phyloP scores from a whole-genome alignment of 2,329 filamentous ascomycete species.

The Xylariaceae sp. region DNA sequence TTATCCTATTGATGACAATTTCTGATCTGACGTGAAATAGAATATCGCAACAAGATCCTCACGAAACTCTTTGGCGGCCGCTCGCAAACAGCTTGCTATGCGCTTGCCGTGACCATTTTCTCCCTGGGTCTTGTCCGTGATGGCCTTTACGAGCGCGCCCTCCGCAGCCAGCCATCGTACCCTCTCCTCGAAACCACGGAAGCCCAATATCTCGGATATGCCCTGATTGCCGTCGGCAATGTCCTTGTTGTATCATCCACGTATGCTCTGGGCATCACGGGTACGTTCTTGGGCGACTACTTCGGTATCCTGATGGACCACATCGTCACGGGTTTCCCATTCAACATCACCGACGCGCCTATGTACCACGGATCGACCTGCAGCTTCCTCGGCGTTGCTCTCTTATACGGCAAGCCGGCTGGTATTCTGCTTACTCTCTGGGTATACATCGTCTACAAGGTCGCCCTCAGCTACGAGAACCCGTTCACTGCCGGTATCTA shows the following conservation, averaged over 20 bases:
- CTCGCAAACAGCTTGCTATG: conserved; percentile 78
- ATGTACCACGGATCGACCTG: conserved; percentile 97
- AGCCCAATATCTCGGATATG: conserved; percentile 60
- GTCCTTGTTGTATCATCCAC: conserved; percentile 82
- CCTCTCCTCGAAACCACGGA: conserved; percentile 60
- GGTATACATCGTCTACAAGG: conserved; percentile 71
- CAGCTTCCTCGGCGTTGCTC: conserved; percentile 82
- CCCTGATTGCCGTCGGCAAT: conserved; percentile 71
- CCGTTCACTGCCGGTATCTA: conserved; percentile 94
- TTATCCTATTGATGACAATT: neutral
- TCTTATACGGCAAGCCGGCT: conserved; percentile 82
- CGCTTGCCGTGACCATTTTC: conserved; percentile 85
- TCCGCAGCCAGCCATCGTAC: conserved; percentile 69
- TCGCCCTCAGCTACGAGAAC: conserved; percentile 84
- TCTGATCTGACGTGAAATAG: conserved; percentile 42
- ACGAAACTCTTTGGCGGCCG: conserved; percentile 81
- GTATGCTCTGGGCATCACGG: conserved; percentile 86
- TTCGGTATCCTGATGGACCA: conserved; percentile 97
- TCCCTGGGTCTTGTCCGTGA: conserved; percentile 85
- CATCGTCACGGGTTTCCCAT: conserved; percentile 91
- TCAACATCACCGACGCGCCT: conserved; percentile 82
- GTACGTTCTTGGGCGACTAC: conserved; percentile 96
- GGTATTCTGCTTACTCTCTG: conserved; percentile 70
- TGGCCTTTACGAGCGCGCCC: conserved; percentile 76
- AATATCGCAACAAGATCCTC: conserved; percentile 86